Evolutionary conservation across 768 basidiomycete genomes (phyloP).

Genomic region (Lactifluus subvellereus): DNA sequence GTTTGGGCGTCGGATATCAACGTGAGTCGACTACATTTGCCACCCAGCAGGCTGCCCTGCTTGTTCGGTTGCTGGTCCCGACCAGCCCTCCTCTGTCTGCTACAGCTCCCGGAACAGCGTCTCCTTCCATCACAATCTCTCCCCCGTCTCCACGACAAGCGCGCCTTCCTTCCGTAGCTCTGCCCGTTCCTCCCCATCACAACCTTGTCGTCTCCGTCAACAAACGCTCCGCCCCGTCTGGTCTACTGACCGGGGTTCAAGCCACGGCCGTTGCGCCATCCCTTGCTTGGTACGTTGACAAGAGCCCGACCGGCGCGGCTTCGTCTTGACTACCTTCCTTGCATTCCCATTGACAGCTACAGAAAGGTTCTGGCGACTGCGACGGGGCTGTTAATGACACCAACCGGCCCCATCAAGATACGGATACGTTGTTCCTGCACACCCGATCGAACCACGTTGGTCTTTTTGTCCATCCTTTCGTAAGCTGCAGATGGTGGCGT

Average conservation of each 20-base stretch:
- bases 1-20: conserved; percentile 28
- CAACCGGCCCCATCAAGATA: conserved; percentile 24
- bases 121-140: too few species aligned
- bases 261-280: conserved; percentile 16
- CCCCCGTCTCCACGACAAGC: too few species aligned
- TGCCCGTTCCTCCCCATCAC: neutral
- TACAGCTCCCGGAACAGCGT: neutral
- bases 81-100: neutral
- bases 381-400: conserved; percentile 26
- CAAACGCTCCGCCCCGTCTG: conserved; percentile 2
- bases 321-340: neutral
- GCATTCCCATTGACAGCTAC: conserved; percentile 1
- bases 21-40: conserved; percentile 24
- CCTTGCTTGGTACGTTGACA: conserved; percentile 24
- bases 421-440: conserved; percentile 25
- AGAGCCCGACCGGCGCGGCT: conserved; percentile 25
- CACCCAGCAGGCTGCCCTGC: neutral
- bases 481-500: neutral
- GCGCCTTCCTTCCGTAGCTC: too few species aligned
- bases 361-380: conserved; percentile 26
- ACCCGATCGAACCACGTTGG: neutral
- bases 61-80: neutral
- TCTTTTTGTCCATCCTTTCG: neutral
- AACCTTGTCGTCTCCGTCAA: neutral
- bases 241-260: too few species aligned